phyloP scores from a whole-genome alignment of 805 yeast genomes.

The Vanderwaltozyma polyspora region DNA sequence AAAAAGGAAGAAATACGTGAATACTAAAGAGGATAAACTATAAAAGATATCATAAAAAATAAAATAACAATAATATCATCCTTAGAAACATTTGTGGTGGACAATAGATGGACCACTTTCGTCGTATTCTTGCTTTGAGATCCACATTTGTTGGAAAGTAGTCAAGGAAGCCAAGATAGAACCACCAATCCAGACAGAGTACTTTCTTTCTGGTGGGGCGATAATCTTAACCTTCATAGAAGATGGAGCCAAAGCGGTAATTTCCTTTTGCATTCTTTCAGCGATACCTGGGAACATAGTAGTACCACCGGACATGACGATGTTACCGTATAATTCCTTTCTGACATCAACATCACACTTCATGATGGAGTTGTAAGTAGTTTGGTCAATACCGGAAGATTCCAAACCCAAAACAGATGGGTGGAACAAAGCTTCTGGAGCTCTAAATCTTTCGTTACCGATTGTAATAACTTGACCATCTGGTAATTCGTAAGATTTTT shows the following conservation, averaged over 20 bases:
- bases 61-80: neutral
- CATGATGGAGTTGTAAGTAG: conserved; percentile 62
- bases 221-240: conserved; percentile 99
- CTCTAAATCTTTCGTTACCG: conserved; percentile 99
- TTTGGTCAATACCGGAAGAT: conserved; percentile 99
- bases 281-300: conserved; percentile 99
- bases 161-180: conserved; percentile 96
- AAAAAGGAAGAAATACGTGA: too few species aligned
- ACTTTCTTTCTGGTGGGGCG: conserved; percentile 99
- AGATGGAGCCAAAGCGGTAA: conserved; percentile 98
- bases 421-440: conserved; percentile 99
- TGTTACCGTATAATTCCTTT: conserved; percentile 97
- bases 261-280: conserved; percentile 99
- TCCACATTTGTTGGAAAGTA: conserved; percentile 99
- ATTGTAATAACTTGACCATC: conserved; percentile 99
- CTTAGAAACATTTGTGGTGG: conserved; percentile 41
- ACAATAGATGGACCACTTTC: conserved; percentile 99
- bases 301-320: conserved; percentile 99
- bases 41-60: too few species aligned
- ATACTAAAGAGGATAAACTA: too few species aligned
- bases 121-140: conserved; percentile 99
- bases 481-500: conserved; percentile 98
- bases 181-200: conserved; percentile 99
- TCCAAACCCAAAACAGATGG: conserved; percentile 85
- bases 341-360: conserved; percentile 99